These are phyloP conservation scores for Bryopsis sp. DNA, from an alignment of 139 green algal genomes.

Conservation along the genomic window DNA sequence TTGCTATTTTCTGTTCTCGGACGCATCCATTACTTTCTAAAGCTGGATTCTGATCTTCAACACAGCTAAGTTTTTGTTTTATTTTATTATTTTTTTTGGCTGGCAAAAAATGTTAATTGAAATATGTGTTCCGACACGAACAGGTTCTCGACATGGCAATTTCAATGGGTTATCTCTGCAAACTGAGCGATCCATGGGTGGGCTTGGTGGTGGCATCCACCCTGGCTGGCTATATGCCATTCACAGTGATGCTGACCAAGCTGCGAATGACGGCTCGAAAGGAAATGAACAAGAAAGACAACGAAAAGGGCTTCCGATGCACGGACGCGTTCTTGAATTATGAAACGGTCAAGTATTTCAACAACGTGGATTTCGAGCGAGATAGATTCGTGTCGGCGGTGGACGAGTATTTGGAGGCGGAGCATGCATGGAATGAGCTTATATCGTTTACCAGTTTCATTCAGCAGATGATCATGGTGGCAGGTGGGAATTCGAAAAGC, in stretches of 20 bases:
- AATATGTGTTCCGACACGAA: too few relatives aligned
- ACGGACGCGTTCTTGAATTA: conserved; percentile 88
- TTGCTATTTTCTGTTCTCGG: too few relatives aligned
- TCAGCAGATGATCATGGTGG: conserved; percentile 51
- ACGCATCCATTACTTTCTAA: too few relatives aligned
- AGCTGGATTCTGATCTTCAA: too few relatives aligned
- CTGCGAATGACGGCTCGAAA: conserved; percentile 49
- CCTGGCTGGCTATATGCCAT: conserved; percentile 73
- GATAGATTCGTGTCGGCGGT: conserved; percentile 52
- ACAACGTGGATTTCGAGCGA: conserved; percentile 58
- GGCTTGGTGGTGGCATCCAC: conserved; percentile 72
- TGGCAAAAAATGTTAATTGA: too few relatives aligned
- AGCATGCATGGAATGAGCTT: conserved; percentile 25
- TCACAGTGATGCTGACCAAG: conserved; percentile 80
- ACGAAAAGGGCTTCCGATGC: conserved; percentile 49
- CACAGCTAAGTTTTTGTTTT: too few relatives aligned
- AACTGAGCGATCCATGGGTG: conserved; percentile 57
- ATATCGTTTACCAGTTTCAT: conserved; percentile 28
- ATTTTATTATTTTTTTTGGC: too few relatives aligned
- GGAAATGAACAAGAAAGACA: conserved; percentile 62
- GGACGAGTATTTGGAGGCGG: conserved; percentile 56
- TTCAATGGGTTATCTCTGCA: conserved; percentile 62
- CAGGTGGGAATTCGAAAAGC: too few relatives aligned
- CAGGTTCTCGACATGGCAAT: conserved; percentile 67
- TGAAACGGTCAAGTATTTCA: conserved; percentile 80